A percentile compares a stretch with the other conserved stretches of the same genome.
Evolutionary conservation across 2,329 filamentous ascomycete genomes (phyloP).

Genomic region (Falciphora oryzae): DNA sequence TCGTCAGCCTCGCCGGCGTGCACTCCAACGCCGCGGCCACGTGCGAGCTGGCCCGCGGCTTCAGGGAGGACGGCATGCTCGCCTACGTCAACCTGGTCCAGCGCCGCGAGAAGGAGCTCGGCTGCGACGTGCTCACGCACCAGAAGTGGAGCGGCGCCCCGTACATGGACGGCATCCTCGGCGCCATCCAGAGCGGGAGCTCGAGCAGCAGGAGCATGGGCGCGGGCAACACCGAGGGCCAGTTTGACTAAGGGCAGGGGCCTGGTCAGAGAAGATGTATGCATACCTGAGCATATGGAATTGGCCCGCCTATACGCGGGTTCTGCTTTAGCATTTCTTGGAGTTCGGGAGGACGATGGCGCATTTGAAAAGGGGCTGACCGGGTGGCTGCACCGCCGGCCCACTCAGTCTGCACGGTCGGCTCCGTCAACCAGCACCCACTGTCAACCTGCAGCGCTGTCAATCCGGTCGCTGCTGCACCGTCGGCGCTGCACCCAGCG

Average conservation of each 20-base stretch:
- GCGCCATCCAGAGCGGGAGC: slow-evolving; percentile 86
- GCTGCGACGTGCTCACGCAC: slow-evolving; percentile 88
- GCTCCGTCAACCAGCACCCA: too few relatives aligned
- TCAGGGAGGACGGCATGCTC: slow-evolving; percentile 90
- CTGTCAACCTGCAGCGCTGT: too few relatives aligned
- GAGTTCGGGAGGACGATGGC: too few relatives aligned
- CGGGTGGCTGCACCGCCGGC: too few relatives aligned
- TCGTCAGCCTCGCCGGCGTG: slow-evolving; percentile 60
- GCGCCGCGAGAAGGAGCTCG: slow-evolving; percentile 80
- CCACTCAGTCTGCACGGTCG: too few relatives aligned
- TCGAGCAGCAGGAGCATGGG: slow-evolving; percentile 91
- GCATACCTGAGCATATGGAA: too few relatives aligned
- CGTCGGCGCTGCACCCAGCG: too few relatives aligned
- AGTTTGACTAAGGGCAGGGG: slow-evolving; percentile 36
- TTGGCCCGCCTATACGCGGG: too few relatives aligned
- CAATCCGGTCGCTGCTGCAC: too few relatives aligned
- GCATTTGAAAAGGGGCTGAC: too few relatives aligned
- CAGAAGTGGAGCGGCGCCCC: slow-evolving; percentile 72
- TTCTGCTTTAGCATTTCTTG: too few relatives aligned
- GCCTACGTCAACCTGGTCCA: slow-evolving; percentile 96
- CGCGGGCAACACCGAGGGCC: slow-evolving; percentile 81
- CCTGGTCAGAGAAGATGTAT: neutral
- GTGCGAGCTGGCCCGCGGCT: slow-evolving; percentile 71
- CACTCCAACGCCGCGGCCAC: slow-evolving; percentile 60
- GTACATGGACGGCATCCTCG: slow-evolving; percentile 84